Base-by-base conservation (phyloP, 306 rosid species). In the Rosa persica region DNA sequence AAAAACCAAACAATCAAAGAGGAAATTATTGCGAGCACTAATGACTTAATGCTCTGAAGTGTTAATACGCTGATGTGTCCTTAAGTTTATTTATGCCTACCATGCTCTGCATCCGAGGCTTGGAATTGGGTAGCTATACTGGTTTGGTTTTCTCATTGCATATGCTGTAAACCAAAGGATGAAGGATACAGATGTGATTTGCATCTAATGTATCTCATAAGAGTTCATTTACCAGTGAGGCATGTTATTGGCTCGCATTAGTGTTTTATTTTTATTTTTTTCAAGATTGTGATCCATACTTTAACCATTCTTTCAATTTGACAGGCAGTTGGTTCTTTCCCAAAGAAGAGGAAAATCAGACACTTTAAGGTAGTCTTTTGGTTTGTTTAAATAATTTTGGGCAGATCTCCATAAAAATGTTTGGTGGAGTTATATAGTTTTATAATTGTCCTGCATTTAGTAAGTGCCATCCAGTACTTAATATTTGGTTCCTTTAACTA, bases 61-160 rank as follows among this genome's bases (percentile, higher is more conserved):
- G 17, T 40, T 40, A 5, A 12, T 67, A 67, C 49, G 40, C 47
- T 54, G 17, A 72, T 49, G 42, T 49, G 1, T 11, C 43, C 30
- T 72, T 6, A 6, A 9, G 12, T 52, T 40, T 4, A 34, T n/a
- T 40, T 22, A 5, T 44, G 49, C 43, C 25, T 90, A 86, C 97
- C 91, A 95, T 98, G 34, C 98, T 97, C 60, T 95, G 98, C 98
- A 95, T 95, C 46, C 97, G 79, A 71, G 86, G 84, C 88, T 92
- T 92, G 79, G 98, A 76, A 95, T 85, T 2, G 98, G 98, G 81
- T 92, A 92, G 38, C 72, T 80, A 46, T 88, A 69, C 34, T 83
- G 87, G 71, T 95, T 91, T 3, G 98, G 98, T 69, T 89, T 95
- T 69, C 87, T 85, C 98, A 95, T 95, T 34, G 98, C 85, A 80